Evolutionary conservation across 2,329 filamentous ascomycete species (phyloP), one percentile per base, ranked within the genome.

Genomic region (Venturia asperata): DNA sequence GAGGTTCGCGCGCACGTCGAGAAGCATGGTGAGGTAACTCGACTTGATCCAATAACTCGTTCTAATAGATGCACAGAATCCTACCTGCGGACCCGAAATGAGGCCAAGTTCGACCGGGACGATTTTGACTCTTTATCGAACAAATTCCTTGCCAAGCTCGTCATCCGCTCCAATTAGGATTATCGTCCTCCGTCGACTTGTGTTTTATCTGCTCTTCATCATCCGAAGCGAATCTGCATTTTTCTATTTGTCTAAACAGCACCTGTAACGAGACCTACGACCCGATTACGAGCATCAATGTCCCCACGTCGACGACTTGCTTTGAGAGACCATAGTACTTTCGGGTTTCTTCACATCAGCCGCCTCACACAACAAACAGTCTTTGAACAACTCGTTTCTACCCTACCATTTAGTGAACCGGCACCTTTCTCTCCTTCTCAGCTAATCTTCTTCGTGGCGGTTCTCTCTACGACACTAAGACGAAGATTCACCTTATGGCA

Each of bases 41-140:
- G 24, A 10, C 64, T 10, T 27, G 45, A 39, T 13, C 10, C 63
- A 49, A 15, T 3, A 42, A 42, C 24, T 52, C 43, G 3, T 67
- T 24, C 67, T 56, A 55, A 60, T 47, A 30, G 15, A 6, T 68
- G n/a, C 10, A 45, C 34, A 97, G 92, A 97, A 80, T 81, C 85
- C 65, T 97, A 97, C 77, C 84, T 97, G 67, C 87, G 91, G 72
- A 86, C 86, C 67, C 90, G 93, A 70, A 84, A 85, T 70, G 87
- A 88, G 66, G 86, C 89, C 72, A 91, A 88, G 77, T 97, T 96
- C 77, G 89, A 96, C 80, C 87, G 90, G 71, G 85, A 88, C 71
- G 91, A 97, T 80, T 97, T 97, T 74, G 93, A 97, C 80, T 94
- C 88, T 67, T 79, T 97, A 74, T 96, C 92, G 64, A 97, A 96